Conservation (phyloP, 768 basidiomycete species). For the Erythrobasidium yunnanense region DNA sequence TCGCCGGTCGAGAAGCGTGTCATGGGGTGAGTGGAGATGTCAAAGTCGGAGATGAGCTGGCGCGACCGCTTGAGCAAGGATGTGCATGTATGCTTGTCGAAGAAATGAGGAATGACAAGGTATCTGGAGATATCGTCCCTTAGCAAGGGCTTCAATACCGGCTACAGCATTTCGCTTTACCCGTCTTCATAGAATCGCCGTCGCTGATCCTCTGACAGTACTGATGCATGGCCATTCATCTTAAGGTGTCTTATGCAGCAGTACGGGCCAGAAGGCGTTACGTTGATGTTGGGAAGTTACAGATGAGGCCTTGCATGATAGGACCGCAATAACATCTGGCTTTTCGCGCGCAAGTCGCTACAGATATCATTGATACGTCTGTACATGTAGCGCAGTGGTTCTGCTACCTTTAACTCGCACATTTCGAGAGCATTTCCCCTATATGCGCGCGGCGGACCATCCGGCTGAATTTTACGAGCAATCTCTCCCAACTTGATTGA, state of each 20-base stretch:
- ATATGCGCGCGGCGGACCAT: no score
- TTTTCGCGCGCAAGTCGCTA: no score
- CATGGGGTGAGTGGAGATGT: conserved; percentile 68
- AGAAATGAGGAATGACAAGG: conserved; percentile 63
- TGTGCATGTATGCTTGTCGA: conserved; percentile 51
- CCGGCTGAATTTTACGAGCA: no score
- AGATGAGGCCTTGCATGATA: no score
- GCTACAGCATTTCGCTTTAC: background rate
- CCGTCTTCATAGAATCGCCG: conserved; percentile 23
- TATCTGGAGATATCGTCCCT: conserved; percentile 27
- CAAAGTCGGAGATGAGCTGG: conserved; percentile 66
- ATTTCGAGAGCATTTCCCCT: no score
- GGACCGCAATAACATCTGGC: no score
- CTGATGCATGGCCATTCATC: background rate
- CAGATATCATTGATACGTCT: no score
- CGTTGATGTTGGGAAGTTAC: no score
- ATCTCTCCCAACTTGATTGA: no score
- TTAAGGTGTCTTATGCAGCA: background rate
- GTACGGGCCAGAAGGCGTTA: no score
- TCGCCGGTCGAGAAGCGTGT: conserved; percentile 71
- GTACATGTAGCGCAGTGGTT: no score
- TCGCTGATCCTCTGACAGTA: conserved; percentile 7
- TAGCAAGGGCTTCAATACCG: background rate
- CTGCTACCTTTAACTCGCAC: no score
- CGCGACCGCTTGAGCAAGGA: conserved; percentile 61